Conservation (phyloP, 2,329 filamentous ascomycete genomes). For the Dendrostoma leiphaemia region DNA sequence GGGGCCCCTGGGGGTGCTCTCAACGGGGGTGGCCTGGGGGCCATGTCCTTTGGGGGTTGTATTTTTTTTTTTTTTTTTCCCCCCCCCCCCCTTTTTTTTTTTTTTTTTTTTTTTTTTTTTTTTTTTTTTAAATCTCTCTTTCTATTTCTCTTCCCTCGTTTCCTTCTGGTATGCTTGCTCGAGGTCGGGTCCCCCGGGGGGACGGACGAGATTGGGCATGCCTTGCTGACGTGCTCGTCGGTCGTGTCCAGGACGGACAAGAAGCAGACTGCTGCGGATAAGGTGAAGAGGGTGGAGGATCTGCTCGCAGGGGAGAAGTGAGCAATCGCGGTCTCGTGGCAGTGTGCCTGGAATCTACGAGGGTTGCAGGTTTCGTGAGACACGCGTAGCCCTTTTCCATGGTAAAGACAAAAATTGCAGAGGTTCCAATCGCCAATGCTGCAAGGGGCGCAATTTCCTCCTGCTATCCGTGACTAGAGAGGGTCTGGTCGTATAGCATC, state of each 20-base stretch:
- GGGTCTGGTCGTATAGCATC: too few species aligned
- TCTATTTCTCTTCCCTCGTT: slow-evolving; percentile 3
- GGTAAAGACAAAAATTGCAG: too few species aligned
- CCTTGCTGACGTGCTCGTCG: neutral
- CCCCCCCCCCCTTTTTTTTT: neutral
- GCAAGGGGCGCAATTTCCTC: too few species aligned
- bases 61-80: neutral
- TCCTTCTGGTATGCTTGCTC: neutral
- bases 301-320: slow-evolving; percentile 37
- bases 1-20: too few species aligned
- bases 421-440: too few species aligned
- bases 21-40: too few species aligned
- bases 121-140: neutral
- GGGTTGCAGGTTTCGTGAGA: too few species aligned
- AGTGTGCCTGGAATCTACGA: too few species aligned
- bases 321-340: neutral
- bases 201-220: neutral
- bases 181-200: too few species aligned
- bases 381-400: too few species aligned
- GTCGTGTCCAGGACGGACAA: slow-evolving; percentile 73
- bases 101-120: neutral
- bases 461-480: too few species aligned
- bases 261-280: slow-evolving; percentile 76
- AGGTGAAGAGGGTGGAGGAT: slow-evolving; percentile 63
- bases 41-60: too few species aligned